phyloP scores from a whole-genome alignment of 192 early-diverging fungal genomes.

The Rhizophagus prolifer region DNA sequence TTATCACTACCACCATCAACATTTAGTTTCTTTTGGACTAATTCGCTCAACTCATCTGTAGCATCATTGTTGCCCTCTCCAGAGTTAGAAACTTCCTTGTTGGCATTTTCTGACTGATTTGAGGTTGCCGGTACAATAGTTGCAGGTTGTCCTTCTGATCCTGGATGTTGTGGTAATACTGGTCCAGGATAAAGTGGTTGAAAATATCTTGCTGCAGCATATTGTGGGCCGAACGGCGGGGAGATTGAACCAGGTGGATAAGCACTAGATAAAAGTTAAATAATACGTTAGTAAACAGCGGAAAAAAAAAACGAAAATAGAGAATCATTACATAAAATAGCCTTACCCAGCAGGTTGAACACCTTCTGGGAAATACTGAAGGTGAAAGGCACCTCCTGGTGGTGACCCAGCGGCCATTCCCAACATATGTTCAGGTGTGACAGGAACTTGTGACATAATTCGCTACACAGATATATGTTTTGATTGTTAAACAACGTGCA shows the following conservation, averaged over 20 bases:
- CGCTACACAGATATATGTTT: not conserved
- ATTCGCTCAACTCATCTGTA: constrained; percentile 22
- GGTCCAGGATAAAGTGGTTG: constrained; percentile 22
- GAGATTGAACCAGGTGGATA: constrained; percentile 21
- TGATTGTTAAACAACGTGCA: not conserved
- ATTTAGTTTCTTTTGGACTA: constrained; percentile 23
- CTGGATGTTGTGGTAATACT: not conserved
- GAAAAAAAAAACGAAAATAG: not conserved
- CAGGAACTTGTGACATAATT: constrained; percentile 32
- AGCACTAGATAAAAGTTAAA: not conserved
- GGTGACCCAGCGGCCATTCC: constrained; percentile 39
- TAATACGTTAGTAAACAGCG: not conserved
- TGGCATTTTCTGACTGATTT: not conserved
- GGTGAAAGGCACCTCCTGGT: constrained; percentile 15
- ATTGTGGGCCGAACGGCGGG: constrained; percentile 25
- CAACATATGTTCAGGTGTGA: constrained; percentile 51
- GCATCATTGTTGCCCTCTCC: not conserved
- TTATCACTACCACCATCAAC: constrained; percentile 16
- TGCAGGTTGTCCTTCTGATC: constrained; percentile 1
- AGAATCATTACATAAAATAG: not conserved
- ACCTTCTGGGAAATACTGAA: constrained; percentile 26
- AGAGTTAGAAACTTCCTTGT: constrained; percentile 1
- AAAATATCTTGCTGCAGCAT: constrained; percentile 18
- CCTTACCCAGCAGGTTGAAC: constrained; percentile 26
- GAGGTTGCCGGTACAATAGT: not conserved